Evolutionary conservation across 306 rosid genomes (phyloP).

Genomic region (cucumber (Cucumis sativus)): DNA sequence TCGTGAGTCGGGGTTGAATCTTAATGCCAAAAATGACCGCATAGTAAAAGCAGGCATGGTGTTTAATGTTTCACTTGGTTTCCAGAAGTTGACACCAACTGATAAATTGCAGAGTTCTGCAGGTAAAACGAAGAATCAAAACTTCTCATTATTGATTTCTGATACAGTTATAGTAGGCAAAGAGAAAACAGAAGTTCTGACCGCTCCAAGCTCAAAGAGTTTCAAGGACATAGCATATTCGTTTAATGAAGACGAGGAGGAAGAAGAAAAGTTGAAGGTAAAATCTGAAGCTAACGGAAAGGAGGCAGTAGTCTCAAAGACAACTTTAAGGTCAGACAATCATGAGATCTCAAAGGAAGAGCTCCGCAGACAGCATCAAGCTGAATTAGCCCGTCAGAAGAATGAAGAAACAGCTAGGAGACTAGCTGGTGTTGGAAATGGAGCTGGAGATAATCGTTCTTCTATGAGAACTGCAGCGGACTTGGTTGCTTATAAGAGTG

Average conservation of each 20-base stretch:
- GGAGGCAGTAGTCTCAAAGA: slow-evolving; percentile 51
- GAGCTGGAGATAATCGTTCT: slow-evolving; percentile 47
- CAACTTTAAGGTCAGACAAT: slow-evolving; percentile 83
- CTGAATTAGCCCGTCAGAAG: slow-evolving; percentile 97
- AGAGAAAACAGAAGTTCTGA: slow-evolving; percentile 61
- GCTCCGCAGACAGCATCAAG: slow-evolving; percentile 89
- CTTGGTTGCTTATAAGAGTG: slow-evolving; percentile 69
- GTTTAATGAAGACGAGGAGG: slow-evolving; percentile 77
- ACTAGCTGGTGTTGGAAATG: slow-evolving; percentile 71
- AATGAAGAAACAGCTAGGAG: slow-evolving; percentile 97
- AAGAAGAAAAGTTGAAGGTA: slow-evolving; percentile 35
- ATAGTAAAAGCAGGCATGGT: slow-evolving; percentile 71
- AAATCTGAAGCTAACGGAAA: slow-evolving; percentile 28
- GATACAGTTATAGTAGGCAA: slow-evolving; percentile 58
- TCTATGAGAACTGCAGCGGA: slow-evolving; percentile 43
- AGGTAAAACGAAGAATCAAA: slow-evolving; percentile 34
- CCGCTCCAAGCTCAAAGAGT: slow-evolving; percentile 57
- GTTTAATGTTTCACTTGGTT: slow-evolving; percentile 78
- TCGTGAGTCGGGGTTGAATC: slow-evolving; percentile 84
- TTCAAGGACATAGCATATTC: slow-evolving; percentile 79
- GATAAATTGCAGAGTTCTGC: slow-evolving; percentile 31
- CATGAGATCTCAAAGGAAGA: slow-evolving; percentile 90
- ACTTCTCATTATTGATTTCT: slow-evolving; percentile 69
- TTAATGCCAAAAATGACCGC: slow-evolving; percentile 73
- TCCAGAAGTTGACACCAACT: slow-evolving; percentile 60